Evolutionary conservation across 768 basidiomycete genomes (phyloP), one percentile per base, ranked within the genome.

Genomic region (Termitomyces sp.): DNA sequence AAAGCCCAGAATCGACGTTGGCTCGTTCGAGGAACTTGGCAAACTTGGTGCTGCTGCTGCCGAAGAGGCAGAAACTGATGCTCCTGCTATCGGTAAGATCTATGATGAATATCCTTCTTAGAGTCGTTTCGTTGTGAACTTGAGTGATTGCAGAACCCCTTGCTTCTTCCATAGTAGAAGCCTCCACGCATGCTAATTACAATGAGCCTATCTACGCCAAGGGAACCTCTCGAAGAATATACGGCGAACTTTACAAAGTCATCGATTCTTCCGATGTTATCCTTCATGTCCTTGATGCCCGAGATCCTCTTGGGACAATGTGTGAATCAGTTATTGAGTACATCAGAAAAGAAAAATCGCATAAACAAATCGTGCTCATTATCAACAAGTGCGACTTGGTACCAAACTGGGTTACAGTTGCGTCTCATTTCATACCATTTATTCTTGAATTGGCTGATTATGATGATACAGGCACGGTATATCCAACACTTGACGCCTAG

Each of bases 301-400:
- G 96, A 45, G 96, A 98, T 72, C 96, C 96, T 1, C 70, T 97
- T 51, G 97, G 97, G 4, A 98, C 97, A 31, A 82, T 96, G 69
- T 99, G 96, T 74, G 88, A 95, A 69, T 93, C 91, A 13, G 91
- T 97, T 15, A 81, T 98, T 52, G 93, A 95, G 61, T 97, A 89
- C 66, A 81, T 99, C 67, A 86, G 85, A 67, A 98, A 97, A 73
- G 96, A 99, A 76, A 98, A 98, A 73, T 82, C 92, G 22, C 94
- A 97, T 75, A 99, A 99, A 73, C 96, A 98, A 73, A 84, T 99
- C 58, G 92, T 99, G 3, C 86, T 98, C 58, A 83, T 99, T 55
- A 86, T 99, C 66, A 99, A 99, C 80, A 99, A 99, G 77, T 97
- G 96, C 69, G 96, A 99, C 74, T 76, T 99, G 57, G 95, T 99